Base-by-base conservation (phyloP, 257 asterid species). In the Plantago ovata region DNA sequence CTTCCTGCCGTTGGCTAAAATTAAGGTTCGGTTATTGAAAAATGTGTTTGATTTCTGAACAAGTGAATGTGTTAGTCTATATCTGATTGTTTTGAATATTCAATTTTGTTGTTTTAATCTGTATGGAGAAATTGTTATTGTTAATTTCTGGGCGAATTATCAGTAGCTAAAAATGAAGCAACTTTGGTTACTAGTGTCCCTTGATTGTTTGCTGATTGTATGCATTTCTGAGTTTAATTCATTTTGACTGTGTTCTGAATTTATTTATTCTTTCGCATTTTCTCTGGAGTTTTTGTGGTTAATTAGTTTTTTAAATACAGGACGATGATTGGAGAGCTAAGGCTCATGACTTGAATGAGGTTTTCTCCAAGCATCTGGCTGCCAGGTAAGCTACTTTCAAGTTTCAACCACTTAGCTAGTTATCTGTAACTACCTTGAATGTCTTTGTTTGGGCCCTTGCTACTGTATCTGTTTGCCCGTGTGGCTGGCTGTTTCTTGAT, bases 281-380 rank as follows among this genome's bases (percentile, higher is more conserved):
- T 58, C 6, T 41, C 42, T 12, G 3, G 39, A 32, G 18, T 19
- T n/a, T 38, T 23, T n/a, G 55, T 58, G 52, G 64, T 64, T 54
- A 42, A 38, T 14, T 50, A 53, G 32, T 15, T 66, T 61, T 49
- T 61, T 32, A 66, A 56, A 46, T 74, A 59, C 77, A 87, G 98
- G 83, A 73, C 41, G 87, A 78, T 45, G 58, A 66, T 62, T 87
- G 96, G 96, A 78, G 73, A 75, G 70, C 78, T 33, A 69, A 53
- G 53, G 85, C 94, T 50, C 66, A 69, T 32, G 69, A 79, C 74
- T 75, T 91, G 85, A 82, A 75, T 52, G 87, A 83, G 55, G 59
- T 84, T 38, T 84, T 77, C 67, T 23, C 66, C 55, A 78, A 77
- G 53, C 80, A 84, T 73, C 65, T 67, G 62, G 86, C 77, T 56